phyloP scores from a whole-genome alignment of 495 filamentous ascomycete genomes.

The Podospora pseudopauciseta region DNA sequence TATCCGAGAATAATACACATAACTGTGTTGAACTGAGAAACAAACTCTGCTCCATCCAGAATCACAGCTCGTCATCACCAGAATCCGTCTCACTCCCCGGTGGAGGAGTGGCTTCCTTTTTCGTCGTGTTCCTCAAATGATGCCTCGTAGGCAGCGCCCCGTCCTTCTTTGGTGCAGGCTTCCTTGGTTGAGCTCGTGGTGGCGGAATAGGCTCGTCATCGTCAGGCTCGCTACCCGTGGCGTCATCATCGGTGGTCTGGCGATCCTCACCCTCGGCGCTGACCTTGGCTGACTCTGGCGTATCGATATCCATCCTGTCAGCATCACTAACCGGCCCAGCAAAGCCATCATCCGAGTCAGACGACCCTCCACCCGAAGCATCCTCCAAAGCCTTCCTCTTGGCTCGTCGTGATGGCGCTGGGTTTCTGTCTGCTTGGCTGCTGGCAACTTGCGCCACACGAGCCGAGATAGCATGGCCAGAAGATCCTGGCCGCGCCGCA shows the following conservation, averaged over 20 bases:
- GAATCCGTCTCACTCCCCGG: conserved; percentile 42
- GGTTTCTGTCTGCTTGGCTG: neutral
- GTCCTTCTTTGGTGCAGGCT: conserved; percentile 8
- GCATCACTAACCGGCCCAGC: conserved; percentile 33
- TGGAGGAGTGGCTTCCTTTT: conserved; percentile 18
- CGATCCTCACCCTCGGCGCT: conserved; percentile 24
- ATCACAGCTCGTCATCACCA: conserved; percentile 44
- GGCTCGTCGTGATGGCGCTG: conserved; percentile 30
- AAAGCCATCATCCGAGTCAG: conserved; percentile 47
- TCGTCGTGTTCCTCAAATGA: conserved; percentile 21
- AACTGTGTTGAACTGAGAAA: no score
- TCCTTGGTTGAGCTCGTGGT: conserved; percentile 17
- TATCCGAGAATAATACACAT: no score
- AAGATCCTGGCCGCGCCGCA: conserved; percentile 7
- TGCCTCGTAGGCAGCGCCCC: conserved; percentile 18
- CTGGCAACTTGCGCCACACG: conserved; percentile 6
- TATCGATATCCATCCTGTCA: conserved; percentile 54
- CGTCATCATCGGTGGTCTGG: conserved; percentile 41
- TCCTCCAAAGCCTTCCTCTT: conserved; percentile 51
- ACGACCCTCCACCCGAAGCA: conserved; percentile 40
- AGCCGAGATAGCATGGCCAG: neutral
- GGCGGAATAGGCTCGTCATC: conserved; percentile 28
- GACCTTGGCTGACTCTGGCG: conserved; percentile 7
- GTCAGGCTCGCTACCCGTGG: conserved; percentile 45
- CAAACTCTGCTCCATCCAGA: no score